Conservation (phyloP, 2,329 filamentous ascomycete genomes). For the Setomelanomma holmii region DNA sequence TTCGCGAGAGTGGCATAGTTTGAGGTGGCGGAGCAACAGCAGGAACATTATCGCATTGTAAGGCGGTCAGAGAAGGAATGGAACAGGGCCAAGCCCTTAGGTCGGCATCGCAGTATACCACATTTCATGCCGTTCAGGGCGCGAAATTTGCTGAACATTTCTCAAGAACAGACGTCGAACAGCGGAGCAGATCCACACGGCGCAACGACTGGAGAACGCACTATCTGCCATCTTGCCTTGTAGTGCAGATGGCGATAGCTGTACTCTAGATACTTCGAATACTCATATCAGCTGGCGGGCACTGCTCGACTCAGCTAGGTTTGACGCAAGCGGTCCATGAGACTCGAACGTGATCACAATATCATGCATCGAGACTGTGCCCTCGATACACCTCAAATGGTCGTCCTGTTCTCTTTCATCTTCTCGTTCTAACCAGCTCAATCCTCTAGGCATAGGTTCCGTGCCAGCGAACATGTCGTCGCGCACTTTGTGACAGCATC, state of each 20-base stretch:
- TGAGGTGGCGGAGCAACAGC: constrained; percentile 19
- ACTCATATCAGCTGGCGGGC: constrained; percentile 29
- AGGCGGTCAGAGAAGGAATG: constrained; percentile 26
- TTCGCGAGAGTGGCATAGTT: constrained; percentile 41
- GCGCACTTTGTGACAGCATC: constrained; percentile 25
- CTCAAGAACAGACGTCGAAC: constrained; percentile 22
- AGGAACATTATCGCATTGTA: constrained; percentile 24
- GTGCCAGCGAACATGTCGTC: constrained; percentile 7
- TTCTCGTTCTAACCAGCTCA: constrained; percentile 22
- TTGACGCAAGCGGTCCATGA: constrained; percentile 40
- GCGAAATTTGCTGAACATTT: constrained; percentile 32
- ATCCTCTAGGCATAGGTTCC: constrained; percentile 21
- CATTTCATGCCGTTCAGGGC: constrained; percentile 18
- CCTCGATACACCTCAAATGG: constrained; percentile 30
- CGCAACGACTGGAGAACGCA: constrained; percentile 43
- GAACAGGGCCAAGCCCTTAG: constrained; percentile 10
- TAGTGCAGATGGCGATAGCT: constrained; percentile 46
- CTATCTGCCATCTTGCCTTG: constrained; percentile 46
- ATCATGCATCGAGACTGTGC: constrained; percentile 49
- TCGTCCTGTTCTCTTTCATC: constrained; percentile 13
- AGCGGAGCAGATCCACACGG: constrained; percentile 18
- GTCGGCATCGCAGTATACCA: constrained; percentile 37
- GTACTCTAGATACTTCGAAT: constrained; percentile 45
- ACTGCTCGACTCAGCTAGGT: constrained; percentile 37
- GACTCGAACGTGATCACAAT: constrained; percentile 49